Percentiles rank a stretch among this genome's conserved stretches.
Evolutionary conservation across 2,329 filamentous ascomycete genomes (phyloP).

Genomic region (Diaporthe nobilis): DNA sequence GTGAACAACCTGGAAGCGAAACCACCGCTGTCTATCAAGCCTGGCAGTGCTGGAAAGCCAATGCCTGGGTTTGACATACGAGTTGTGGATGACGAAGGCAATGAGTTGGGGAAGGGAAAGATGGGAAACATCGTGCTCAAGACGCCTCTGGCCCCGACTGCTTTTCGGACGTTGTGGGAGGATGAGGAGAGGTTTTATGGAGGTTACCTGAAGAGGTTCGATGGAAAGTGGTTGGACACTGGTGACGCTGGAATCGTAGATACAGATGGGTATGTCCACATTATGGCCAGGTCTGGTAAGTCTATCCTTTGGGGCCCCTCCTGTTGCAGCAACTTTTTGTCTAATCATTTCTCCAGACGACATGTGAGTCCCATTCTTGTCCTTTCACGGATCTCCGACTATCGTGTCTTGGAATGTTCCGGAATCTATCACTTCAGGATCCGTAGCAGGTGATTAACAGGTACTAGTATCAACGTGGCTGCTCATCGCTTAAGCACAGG

Average conservation of each 20-base stretch:
- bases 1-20: constrained; percentile 54
- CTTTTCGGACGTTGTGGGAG: constrained; percentile 87
- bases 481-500: constrained; percentile 92
- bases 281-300: constrained; percentile 68
- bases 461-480: constrained; percentile 82
- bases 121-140: constrained; percentile 95
- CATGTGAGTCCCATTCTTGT: constrained; percentile 57
- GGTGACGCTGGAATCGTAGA: constrained; percentile 93
- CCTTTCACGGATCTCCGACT: too few relatives aligned
- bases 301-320: neutral
- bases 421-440: too few relatives aligned
- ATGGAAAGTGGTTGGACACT: constrained; percentile 88
- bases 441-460: too few relatives aligned
- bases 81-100: constrained; percentile 84
- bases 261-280: constrained; percentile 75
- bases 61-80: constrained; percentile 94
- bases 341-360: constrained; percentile 70
- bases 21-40: constrained; percentile 75
- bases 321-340: constrained; percentile 65
- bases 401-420: too few relatives aligned
- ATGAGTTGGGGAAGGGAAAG: constrained; percentile 76
- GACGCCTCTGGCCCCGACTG: constrained; percentile 86
- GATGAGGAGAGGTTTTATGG: constrained; percentile 90
- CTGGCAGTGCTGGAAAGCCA: constrained; percentile 89
- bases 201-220: constrained; percentile 86